These are phyloP conservation scores for Tricholoma bakamatsutake DNA, from an alignment of 768 basidiomycete genomes.

Conservation along the genomic window DNA sequence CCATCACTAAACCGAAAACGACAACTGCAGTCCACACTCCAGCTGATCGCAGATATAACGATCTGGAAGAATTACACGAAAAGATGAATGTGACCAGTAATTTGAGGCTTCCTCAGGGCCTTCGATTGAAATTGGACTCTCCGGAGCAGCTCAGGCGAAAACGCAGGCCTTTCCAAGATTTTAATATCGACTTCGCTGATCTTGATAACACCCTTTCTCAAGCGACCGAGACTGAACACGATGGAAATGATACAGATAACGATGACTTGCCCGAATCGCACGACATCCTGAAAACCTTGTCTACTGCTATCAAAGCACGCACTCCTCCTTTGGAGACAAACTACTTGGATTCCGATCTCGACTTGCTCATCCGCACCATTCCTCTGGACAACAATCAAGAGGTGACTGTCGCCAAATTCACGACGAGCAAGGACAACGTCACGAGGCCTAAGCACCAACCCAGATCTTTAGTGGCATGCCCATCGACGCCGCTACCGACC, in stretches of 20 bases:
- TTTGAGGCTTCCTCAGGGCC: conserved; percentile 31
- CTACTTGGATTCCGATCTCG: conserved; percentile 39
- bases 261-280: conserved; percentile 39
- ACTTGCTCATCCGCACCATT: conserved; percentile 36
- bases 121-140: conserved; percentile 40
- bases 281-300: conserved; percentile 18
- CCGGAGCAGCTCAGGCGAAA: conserved; percentile 23
- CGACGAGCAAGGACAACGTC: background rate
- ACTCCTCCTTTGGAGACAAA: conserved; percentile 25
- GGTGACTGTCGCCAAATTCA: background rate
- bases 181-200: conserved; percentile 44
- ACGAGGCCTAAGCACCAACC: background rate
- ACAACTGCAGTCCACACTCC: conserved; percentile 16
- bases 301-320: background rate
- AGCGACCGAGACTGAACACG: conserved; percentile 15
- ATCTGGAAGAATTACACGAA: conserved; percentile 39
- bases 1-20: conserved; percentile 11
- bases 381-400: conserved; percentile 19
- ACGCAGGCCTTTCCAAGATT: conserved; percentile 31
- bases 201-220: conserved; percentile 23
- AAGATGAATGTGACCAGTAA: conserved; percentile 35
- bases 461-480: background rate
- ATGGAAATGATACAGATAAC: conserved; percentile 27
- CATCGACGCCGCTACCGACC: background rate
- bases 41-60: conserved; percentile 26